Base-by-base conservation (phyloP, 441 rosid genomes). In the Gossypium davidsonii region DNA sequence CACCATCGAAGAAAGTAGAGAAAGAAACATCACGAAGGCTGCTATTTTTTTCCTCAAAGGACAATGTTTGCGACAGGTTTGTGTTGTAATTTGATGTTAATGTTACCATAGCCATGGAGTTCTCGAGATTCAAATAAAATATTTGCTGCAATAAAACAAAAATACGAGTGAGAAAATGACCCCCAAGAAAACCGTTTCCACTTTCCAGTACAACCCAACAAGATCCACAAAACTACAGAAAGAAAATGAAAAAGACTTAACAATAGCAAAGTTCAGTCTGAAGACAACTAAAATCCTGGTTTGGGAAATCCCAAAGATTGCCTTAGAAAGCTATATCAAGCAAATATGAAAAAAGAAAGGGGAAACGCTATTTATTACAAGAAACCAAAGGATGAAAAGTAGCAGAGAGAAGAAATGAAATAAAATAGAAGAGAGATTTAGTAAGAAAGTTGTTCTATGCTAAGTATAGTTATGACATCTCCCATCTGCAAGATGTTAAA, bases 1-100 rank as follows among this genome's bases (percentile, higher is more conserved):
- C 28, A 56, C 20, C 77, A 63, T 39, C 78, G 79, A 84, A 61
- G 84, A 81, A 85, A 9, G 90, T 84, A 75, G 91, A 75, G 71
- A 84, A 80, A 74, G 81, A 78, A 51, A 75, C 82, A 34, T 78
- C 83, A 1, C 34, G 74, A 17, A 70, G 67, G 57, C 8, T 71
- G 71, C 65, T 67, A 74, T 26, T 73, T 60, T 52, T 86, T 74
- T 66, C 77, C 18, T 62, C 74, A 37, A 28, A 71, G 64, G 78
- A 39, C 62, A 76, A 60, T 51, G 75, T 76, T 71, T 58, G 78
- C 48, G 83, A 64, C 53, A 78, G 73, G 28, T 74, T 76, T 39
- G 75, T 74, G 62, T 80, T 76, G 72, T 79, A 58, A 55, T 74
- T 72, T 73, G 90, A 74, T 51, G 79, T 76, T 75, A 79, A 61